These are phyloP conservation scores for Candida easanensis DNA, from an alignment of 805 yeast species.

Conservation along the genomic window DNA sequence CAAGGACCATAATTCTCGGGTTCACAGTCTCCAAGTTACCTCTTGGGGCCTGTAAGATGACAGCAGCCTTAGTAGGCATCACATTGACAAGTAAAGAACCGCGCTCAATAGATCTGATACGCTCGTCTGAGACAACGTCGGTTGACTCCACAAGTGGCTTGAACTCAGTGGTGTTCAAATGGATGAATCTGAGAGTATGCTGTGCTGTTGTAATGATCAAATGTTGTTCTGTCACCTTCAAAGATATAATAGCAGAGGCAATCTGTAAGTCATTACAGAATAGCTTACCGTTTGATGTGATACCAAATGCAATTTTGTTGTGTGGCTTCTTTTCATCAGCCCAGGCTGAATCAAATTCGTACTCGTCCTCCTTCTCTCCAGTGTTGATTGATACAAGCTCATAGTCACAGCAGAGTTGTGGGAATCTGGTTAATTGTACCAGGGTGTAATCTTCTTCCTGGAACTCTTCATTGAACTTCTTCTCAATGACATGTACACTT, in stretches of 20 bases:
- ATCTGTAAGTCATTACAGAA: slow-evolving; percentile 59
- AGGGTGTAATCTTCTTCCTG: slow-evolving; percentile 30
- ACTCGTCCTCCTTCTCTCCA: slow-evolving; percentile 10
- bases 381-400: slow-evolving; percentile 40
- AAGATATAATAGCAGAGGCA: slow-evolving; percentile 77
- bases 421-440: slow-evolving; percentile 48
- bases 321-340: slow-evolving; percentile 25
- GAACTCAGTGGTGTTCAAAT: slow-evolving; percentile 46
- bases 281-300: slow-evolving; percentile 72
- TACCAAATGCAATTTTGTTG: slow-evolving; percentile 57
- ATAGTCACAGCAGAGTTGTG: slow-evolving; percentile 64
- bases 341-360: slow-evolving; percentile 28
- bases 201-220: slow-evolving; percentile 86
- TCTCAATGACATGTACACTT: slow-evolving; percentile 41
- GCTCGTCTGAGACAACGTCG: slow-evolving; percentile 58
- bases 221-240: slow-evolving; percentile 67
- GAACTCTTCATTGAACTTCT: slow-evolving; percentile 16
- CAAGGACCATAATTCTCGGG: slow-evolving; percentile 88
- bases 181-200: slow-evolving; percentile 77
- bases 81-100: slow-evolving; percentile 83
- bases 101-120: slow-evolving; percentile 84
- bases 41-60: slow-evolving; percentile 89
- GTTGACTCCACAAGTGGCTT: slow-evolving; percentile 38
- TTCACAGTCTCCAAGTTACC: slow-evolving; percentile 93
- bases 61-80: slow-evolving; percentile 79